These are phyloP conservation scores for Ascochyta viciae-villosae DNA, from an alignment of 2,329 filamentous ascomycete species.

Conservation along the genomic window DNA sequence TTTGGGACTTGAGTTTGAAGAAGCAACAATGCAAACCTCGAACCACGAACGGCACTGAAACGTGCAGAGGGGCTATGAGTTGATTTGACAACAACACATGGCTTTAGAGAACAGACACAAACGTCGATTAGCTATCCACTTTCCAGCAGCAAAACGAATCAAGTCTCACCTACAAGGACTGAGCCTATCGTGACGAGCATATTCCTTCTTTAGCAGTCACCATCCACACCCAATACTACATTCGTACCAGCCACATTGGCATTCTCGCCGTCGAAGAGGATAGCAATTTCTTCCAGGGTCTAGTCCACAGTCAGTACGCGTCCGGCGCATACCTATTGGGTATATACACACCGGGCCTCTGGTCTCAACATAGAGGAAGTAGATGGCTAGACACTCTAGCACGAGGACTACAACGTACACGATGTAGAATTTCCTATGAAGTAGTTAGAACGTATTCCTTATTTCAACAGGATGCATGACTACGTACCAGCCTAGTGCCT, in stretches of 20 bases:
- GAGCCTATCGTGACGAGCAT: neutral
- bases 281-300: conserved; percentile 29
- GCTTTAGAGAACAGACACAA: no score
- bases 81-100: no score
- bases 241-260: conserved; percentile 23
- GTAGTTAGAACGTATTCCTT: neutral
- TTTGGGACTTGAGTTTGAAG: no score
- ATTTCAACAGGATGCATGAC: neutral
- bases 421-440: conserved; percentile 45
- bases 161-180: neutral
- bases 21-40: no score
- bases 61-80: no score
- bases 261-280: conserved; percentile 27
- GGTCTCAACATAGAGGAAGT: conserved; percentile 36
- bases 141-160: no score
- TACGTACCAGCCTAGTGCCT: conserved; percentile 13
- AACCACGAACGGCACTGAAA: no score
- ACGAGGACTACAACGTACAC: conserved; percentile 39
- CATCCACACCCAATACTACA: conserved; percentile 13
- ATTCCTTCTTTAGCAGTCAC: conserved; percentile 1
- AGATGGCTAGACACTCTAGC: conserved; percentile 30
- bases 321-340: neutral
- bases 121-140: no score
- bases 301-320: neutral
- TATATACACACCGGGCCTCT: conserved; percentile 25